Percentiles rank a stretch among this genome's conserved stretches.
Evolutionary conservation across 73 alveolate species (phyloP).

Genomic region (Diophrys appendiculata): DNA sequence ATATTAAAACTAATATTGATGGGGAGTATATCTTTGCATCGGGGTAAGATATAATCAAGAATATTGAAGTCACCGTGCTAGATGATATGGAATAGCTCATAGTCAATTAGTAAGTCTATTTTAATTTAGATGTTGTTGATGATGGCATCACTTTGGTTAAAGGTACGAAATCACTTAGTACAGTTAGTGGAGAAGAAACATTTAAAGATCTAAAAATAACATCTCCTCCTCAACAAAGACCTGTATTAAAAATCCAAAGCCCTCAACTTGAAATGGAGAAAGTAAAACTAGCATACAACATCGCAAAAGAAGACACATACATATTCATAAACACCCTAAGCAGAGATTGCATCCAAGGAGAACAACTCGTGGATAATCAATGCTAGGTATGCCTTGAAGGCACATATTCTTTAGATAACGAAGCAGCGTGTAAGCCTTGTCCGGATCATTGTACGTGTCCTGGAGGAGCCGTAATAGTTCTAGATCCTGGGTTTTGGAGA

Average conservation of each 20-base stretch:
- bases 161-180: background rate
- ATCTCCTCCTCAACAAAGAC: background rate
- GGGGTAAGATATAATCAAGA: background rate
- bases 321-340: background rate
- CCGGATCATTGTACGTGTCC: background rate
- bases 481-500: slow-evolving; percentile 6
- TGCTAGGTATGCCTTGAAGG: background rate
- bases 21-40: background rate
- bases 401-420: background rate
- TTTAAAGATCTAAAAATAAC: background rate
- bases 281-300: background rate
- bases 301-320: background rate
- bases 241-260: background rate
- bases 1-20: background rate
- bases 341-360: background rate
- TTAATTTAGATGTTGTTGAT: background rate
- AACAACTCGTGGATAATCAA: background rate
- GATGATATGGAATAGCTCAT: background rate
- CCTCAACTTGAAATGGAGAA: background rate
- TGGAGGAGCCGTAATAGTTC: background rate
- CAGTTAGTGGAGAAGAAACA: background rate
- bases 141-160: background rate
- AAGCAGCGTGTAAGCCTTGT: background rate
- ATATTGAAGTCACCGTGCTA: too few species aligned
- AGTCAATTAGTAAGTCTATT: background rate